Evolutionary conservation across 805 yeast species (phyloP).

Genomic region (Wickerhamomyces strasburgensis): DNA sequence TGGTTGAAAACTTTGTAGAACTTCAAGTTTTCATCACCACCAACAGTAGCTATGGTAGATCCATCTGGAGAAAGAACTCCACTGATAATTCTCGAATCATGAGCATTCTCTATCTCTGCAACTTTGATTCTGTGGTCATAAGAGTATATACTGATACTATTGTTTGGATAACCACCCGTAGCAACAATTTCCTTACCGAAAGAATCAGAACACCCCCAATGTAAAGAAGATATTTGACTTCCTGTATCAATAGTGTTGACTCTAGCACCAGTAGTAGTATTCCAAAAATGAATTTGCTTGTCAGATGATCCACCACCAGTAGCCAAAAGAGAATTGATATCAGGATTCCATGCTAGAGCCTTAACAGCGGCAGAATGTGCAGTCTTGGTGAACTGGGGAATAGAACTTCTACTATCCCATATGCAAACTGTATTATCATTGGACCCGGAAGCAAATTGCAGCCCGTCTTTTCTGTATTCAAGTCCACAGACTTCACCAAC

Average conservation of each 20-base stretch:
- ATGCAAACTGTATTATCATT: slow-evolving; percentile 90
- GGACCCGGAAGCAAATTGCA: slow-evolving; percentile 86
- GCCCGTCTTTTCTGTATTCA: slow-evolving; percentile 79
- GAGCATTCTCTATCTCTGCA: slow-evolving; percentile 83
- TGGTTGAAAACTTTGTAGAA: slow-evolving; percentile 87
- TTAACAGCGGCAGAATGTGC: slow-evolving; percentile 93
- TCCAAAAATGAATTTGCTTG: slow-evolving; percentile 90
- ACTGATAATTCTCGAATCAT: slow-evolving; percentile 79
- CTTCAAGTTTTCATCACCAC: slow-evolving; percentile 93
- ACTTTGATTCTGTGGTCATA: slow-evolving; percentile 83
- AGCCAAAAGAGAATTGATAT: slow-evolving; percentile 75
- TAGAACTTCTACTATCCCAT: slow-evolving; percentile 77
- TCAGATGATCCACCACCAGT: slow-evolving; percentile 97
- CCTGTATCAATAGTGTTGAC: slow-evolving; percentile 86
- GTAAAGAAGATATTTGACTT: slow-evolving; percentile 88
- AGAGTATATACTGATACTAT: slow-evolving; percentile 75
- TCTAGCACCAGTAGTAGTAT: slow-evolving; percentile 83
- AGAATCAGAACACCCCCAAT: slow-evolving; percentile 79
- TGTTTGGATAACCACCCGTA: slow-evolving; percentile 90
- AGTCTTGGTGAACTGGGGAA: slow-evolving; percentile 70
- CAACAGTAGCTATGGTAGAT: slow-evolving; percentile 85
- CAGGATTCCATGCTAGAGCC: slow-evolving; percentile 94
- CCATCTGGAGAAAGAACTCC: slow-evolving; percentile 89
- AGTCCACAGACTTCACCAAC: slow-evolving; percentile 91
- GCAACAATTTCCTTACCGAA: slow-evolving; percentile 82